Evolutionary conservation across 768 basidiomycete species (phyloP).

Genomic region (Cystobasidium ongulense): DNA sequence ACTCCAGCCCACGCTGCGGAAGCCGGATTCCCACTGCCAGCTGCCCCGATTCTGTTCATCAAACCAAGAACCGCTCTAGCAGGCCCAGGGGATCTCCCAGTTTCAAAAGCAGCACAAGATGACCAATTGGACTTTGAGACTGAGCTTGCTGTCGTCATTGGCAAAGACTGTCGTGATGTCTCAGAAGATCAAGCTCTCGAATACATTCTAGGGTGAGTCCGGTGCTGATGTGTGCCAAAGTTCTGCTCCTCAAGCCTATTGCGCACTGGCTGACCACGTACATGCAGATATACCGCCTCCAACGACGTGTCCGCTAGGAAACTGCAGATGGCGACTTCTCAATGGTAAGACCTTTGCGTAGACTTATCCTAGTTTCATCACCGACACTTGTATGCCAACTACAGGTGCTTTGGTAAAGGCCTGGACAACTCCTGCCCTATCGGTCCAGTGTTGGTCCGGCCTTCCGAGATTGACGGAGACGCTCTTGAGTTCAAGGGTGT

Average conservation of each 20-base stretch:
- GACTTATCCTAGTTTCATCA: background rate
- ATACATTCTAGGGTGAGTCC: constrained; percentile 44
- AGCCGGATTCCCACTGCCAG: constrained; percentile 32
- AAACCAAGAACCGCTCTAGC: constrained; percentile 41
- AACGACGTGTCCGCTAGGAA: constrained; percentile 46
- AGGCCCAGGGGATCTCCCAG: constrained; percentile 30
- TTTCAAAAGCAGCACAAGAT: constrained; percentile 26
- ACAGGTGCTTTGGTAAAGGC: constrained; percentile 39
- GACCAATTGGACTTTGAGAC: constrained; percentile 32
- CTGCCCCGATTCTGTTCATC: constrained; percentile 40
- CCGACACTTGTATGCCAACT: background rate
- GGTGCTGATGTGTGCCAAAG: background rate
- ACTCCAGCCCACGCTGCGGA: constrained; percentile 32
- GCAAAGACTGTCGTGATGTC: constrained; percentile 45
- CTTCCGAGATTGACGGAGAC: constrained; percentile 35
- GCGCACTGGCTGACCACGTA: too few species aligned
- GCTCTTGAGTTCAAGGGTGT: constrained; percentile 36
- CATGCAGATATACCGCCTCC: constrained; percentile 38
- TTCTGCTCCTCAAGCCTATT: too few species aligned
- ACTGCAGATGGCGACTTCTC: constrained; percentile 41
- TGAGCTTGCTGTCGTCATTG: constrained; percentile 43
- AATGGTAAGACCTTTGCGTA: background rate
- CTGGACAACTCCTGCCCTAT: constrained; percentile 44
- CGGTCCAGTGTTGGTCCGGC: constrained; percentile 43
- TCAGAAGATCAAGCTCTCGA: constrained; percentile 45